Conservation (phyloP, 306 rosid genomes). For the Alnus glutinosa region DNA sequence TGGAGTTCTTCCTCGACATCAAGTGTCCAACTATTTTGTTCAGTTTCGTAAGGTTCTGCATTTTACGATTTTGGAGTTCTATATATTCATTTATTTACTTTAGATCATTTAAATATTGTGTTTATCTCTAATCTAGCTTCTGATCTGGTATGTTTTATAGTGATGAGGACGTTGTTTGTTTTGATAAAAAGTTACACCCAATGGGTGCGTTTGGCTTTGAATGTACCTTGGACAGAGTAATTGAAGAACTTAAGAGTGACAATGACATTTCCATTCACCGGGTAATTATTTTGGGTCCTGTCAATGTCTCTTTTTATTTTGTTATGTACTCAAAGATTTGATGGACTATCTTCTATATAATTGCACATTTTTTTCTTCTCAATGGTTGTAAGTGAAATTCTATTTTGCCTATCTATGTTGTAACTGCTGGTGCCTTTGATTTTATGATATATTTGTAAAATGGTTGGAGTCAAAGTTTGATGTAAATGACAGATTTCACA, state of each 20-base stretch:
- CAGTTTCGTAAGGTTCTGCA: no score
- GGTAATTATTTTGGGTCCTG: constrained; percentile 47
- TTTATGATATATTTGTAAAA: background rate
- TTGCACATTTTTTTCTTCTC: background rate
- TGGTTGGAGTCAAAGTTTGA: background rate
- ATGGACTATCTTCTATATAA: background rate
- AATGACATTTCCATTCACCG: constrained; percentile 88
- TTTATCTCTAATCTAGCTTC: background rate
- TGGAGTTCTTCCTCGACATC: no score
- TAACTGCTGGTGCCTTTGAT: background rate
- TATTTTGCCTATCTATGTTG: background rate
- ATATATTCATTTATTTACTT: no score
- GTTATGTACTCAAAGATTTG: background rate
- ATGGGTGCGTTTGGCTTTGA: constrained; percentile 94
- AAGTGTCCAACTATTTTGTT: no score
- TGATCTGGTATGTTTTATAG: constrained; percentile 40
- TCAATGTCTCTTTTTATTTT: background rate
- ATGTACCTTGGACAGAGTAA: constrained; percentile 84
- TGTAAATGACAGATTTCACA: no score
- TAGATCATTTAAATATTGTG: constrained; percentile 3
- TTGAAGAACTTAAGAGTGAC: constrained; percentile 74
- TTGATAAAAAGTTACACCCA: constrained; percentile 77
- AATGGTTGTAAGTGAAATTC: background rate
- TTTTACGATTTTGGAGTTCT: no score
- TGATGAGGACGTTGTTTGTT: constrained; percentile 84